Evolutionary conservation across 2,329 filamentous ascomycete genomes (phyloP).

Genomic region (Xylaria sp.): DNA sequence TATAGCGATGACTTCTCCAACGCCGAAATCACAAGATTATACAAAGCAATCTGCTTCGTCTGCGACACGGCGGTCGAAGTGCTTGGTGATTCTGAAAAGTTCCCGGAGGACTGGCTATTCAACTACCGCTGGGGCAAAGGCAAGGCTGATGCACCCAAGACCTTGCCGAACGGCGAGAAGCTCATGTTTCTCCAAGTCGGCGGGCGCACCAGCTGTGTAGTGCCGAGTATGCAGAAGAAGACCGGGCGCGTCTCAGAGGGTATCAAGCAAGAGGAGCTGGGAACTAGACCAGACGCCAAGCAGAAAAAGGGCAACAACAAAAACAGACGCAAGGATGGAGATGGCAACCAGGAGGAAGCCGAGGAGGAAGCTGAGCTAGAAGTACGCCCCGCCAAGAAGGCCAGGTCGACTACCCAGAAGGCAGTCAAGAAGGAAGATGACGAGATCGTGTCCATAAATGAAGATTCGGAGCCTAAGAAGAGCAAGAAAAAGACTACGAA

Average conservation of each 20-base stretch:
- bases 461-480: conserved; percentile 33
- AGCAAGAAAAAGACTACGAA: conserved; percentile 40
- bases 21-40: conserved; percentile 75
- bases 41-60: conserved; percentile 79
- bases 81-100: conserved; percentile 83
- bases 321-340: conserved; percentile 20
- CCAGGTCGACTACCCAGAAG: conserved; percentile 36
- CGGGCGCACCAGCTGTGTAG: conserved; percentile 89
- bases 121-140: conserved; percentile 90
- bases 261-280: conserved; percentile 53
- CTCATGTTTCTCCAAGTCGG: conserved; percentile 90
- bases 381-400: conserved; percentile 39
- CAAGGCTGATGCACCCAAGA: conserved; percentile 73
- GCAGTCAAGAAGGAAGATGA: conserved; percentile 42
- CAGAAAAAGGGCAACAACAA: conserved; percentile 25
- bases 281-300: conserved; percentile 30
- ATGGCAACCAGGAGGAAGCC: neutral
- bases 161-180: conserved; percentile 84
- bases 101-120: conserved; percentile 90
- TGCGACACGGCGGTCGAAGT: conserved; percentile 82
- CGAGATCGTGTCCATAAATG: conserved; percentile 36
- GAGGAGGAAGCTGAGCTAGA: conserved; percentile 25
- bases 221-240: conserved; percentile 88
- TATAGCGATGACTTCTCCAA: conserved; percentile 85
- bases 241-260: conserved; percentile 55